Percentiles rank a stretch among this genome's conserved stretches.
phyloP scores from a whole-genome alignment of 306 rosid genomes.

The Canavalia gladiata region DNA sequence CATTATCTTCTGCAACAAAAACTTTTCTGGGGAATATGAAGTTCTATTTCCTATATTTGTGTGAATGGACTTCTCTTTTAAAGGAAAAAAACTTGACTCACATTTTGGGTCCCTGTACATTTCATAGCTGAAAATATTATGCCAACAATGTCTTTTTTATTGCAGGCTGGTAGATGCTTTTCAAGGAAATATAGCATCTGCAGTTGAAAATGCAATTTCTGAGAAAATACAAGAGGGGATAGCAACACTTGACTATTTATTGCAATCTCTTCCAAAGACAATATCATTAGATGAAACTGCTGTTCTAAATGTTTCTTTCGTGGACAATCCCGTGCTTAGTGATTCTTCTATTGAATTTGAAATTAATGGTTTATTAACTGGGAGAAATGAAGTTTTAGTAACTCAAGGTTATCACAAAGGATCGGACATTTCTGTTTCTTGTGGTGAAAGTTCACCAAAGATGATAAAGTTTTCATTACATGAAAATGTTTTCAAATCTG shows the following conservation, averaged over 20 bases:
- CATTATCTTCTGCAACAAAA: conserved; percentile 4
- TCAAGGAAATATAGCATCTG: conserved; percentile 68
- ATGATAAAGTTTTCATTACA: conserved; percentile 81
- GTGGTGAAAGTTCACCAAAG: conserved; percentile 48
- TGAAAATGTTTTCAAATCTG: conserved; percentile 78
- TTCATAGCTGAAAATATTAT: neutral
- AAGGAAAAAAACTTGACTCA: neutral
- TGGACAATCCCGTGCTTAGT: conserved; percentile 66
- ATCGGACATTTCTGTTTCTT: conserved; percentile 44
- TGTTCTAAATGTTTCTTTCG: conserved; percentile 72
- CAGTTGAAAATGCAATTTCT: conserved; percentile 73
- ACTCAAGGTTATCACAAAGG: conserved; percentile 50
- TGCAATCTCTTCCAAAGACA: conserved; percentile 78
- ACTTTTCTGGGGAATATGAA: conserved; percentile 19
- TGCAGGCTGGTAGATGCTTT: conserved; percentile 80
- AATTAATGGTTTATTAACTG: conserved; percentile 73
- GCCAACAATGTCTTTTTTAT: conserved; percentile 27
- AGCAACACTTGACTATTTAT: conserved; percentile 57
- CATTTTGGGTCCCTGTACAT: conserved; percentile 1
- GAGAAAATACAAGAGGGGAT: conserved; percentile 70
- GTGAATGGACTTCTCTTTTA: neutral
- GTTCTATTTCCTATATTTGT: neutral
- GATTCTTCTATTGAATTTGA: conserved; percentile 70
- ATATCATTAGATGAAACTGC: conserved; percentile 62
- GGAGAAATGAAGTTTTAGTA: conserved; percentile 45